A percentile compares a stretch with the other conserved stretches of the same genome.
Conservation (phyloP, 495 filamentous ascomycete genomes). For the Aspergillus kassunensis region DNA sequence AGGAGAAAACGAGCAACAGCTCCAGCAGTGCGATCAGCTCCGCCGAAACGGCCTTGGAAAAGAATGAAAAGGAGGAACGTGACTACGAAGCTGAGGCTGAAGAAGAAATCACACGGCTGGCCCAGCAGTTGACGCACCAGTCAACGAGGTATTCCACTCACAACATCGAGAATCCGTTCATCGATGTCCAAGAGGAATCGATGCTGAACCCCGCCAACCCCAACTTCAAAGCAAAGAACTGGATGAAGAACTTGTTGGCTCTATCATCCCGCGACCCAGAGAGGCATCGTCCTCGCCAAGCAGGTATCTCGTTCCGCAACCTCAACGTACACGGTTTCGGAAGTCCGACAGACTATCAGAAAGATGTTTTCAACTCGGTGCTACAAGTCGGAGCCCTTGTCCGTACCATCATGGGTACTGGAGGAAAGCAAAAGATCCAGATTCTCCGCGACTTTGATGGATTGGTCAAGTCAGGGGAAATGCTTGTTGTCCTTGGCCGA, state of each 20-base stretch:
- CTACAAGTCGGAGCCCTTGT: slow-evolving; percentile 50
- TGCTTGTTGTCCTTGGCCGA: slow-evolving; percentile 74
- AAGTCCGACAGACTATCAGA: slow-evolving; percentile 74
- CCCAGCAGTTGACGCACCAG: slow-evolving; percentile 44
- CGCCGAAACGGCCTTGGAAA: slow-evolving; percentile 32
- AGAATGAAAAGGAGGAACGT: slow-evolving; percentile 17
- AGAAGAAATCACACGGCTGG: slow-evolving; percentile 40
- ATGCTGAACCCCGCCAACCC: slow-evolving; percentile 42
- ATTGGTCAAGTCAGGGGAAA: slow-evolving; percentile 69
- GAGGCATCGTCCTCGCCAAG: slow-evolving; percentile 39
- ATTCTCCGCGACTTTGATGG: slow-evolving; percentile 74
- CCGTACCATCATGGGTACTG: slow-evolving; percentile 39
- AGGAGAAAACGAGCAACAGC: slow-evolving; percentile 16
- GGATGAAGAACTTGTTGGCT: slow-evolving; percentile 50
- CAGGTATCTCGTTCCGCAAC: slow-evolving; percentile 52
- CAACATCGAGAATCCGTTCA: slow-evolving; percentile 42
- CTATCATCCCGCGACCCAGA: slow-evolving; percentile 47
- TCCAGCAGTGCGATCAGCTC: slow-evolving; percentile 27
- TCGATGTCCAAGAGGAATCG: slow-evolving; percentile 38
- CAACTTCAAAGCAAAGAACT: slow-evolving; percentile 48
- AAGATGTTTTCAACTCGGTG: slow-evolving; percentile 68
- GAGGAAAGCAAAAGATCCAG: slow-evolving; percentile 57
- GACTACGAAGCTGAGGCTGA: slow-evolving; percentile 33
- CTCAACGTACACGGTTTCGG: slow-evolving; percentile 76
- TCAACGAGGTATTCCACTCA: slow-evolving; percentile 38